Percentiles rank a stretch among this genome's conserved stretches.
Conservation (phyloP, 208 protist genomes). For the Trichomonas gallinae region DNA sequence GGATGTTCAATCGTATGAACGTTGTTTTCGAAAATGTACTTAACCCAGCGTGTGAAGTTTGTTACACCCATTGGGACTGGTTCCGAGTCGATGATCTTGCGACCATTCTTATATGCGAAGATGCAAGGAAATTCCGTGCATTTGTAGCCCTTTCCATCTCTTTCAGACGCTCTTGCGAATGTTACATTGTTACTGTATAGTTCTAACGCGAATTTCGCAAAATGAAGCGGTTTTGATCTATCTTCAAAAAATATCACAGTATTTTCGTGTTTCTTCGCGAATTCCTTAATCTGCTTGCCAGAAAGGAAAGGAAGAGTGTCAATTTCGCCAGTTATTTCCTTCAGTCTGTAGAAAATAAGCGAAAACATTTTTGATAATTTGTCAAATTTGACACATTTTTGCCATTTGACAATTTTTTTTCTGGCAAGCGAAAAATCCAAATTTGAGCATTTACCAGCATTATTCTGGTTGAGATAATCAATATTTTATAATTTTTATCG, state of each 20-base stretch:
- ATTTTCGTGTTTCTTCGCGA: background rate
- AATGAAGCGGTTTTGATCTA: background rate
- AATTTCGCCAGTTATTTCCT: background rate
- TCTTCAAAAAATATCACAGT: background rate
- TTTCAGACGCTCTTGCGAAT: background rate
- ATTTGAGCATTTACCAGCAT: too few relatives aligned
- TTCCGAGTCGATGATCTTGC: background rate
- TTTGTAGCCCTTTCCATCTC: background rate
- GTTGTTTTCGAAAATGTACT: background rate
- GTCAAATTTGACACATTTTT: background rate
- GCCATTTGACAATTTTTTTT: too few relatives aligned
- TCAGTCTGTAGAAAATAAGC: background rate
- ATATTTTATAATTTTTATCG: too few relatives aligned
- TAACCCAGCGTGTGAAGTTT: background rate
- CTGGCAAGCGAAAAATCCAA: too few relatives aligned
- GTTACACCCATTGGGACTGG: background rate
- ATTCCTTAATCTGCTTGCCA: background rate
- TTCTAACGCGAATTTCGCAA: background rate
- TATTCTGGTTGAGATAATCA: too few relatives aligned
- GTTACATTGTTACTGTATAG: background rate
- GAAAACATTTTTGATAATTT: background rate
- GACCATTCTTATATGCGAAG: background rate
- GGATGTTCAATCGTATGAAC: background rate
- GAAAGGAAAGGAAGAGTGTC: background rate
- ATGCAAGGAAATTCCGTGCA: background rate